Base-by-base conservation (phyloP, 345 rosid species). In the Erucastrum elatum region DNA sequence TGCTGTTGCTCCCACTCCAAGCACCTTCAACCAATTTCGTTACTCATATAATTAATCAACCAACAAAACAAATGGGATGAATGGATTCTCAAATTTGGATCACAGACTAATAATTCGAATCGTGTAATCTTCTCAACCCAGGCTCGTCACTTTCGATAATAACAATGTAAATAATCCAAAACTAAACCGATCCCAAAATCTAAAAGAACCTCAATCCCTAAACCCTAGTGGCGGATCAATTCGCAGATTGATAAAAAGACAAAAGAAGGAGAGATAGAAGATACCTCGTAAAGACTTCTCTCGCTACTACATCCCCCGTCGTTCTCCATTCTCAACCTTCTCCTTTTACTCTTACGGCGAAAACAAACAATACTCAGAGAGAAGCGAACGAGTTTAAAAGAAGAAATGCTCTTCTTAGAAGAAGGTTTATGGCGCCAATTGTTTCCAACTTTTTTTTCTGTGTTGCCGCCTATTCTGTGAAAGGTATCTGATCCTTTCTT, bases 1-100 rank as follows among this genome's bases (percentile, higher is more conserved):
- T 69, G 98, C 94, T 13, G 88, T 84, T 77, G 72, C 49, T 34
- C 11, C 70, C 7, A 93, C 92, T 41, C 96, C 94, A 67, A 95
- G 90, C 76, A 91, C 86, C 99, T 95, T 74, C 68, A 5, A 72
- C 66, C 4, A 56, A 29, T 21, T 63, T 26, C 10, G 53, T 21
- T 21, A 21, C 21, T 21, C 21, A 21, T 21, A 21, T 29, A 29
- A 29, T 29, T 29, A 29, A 29, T 29, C 30, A 29, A 29, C 30
- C 30, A 29, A 29, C 30, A 29, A 29, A 3, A 29, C 30, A 29
- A 60, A 66, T 31, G n/a, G 59, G 56, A n/a, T n/a, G 56, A 21
- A 51, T n/a, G 12, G 67, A 60, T 17, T 44, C 44, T 8, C 44
- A 8, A 9, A 41, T 58, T 41, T 34, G 31, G 31, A 29, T 34